Evolutionary conservation across 176 grass and related monocot species (phyloP), one percentile per base, ranked within the genome.

Genomic region (Eragrostis nindensis): DNA sequence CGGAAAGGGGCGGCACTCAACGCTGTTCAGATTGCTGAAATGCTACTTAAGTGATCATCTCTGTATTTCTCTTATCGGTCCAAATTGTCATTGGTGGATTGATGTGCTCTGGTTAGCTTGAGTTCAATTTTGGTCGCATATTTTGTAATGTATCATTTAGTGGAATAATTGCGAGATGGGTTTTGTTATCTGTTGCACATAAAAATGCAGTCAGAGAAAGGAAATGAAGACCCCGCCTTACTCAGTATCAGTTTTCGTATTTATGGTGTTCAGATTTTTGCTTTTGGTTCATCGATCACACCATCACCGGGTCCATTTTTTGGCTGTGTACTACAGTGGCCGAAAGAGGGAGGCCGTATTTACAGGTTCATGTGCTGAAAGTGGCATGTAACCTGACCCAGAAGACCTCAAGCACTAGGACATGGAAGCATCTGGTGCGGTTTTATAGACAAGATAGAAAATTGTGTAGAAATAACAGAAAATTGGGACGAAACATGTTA

Each of bases 1-100:
- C 93, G 92, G 18, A 99, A 99, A 91, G 96, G 96, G n/a, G 96
- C 96, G 17, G 96, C 96, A 32, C 86, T 99, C 64, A 99, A 99
- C 61, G 92, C 96, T 38, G 85, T 99, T 25, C 96, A 95, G 82
- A 99, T 99, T 83, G 96, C 96, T 62, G 96, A 95, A 66, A 84
- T 93, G 89, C 84, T 99, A 42, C 86, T 99, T 36, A 89, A 95
- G 82, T 90, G 67, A 90, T 53, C 24, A 1, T 7, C 18, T 27
- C 57, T 81, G 32, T 75, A 69, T 52, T 46, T 6, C 62, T 57
- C 71, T 80, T 52, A 15, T 4, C 40, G 53, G 26, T 32, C 38
- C 27, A 72, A 15, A 25, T 54, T 82, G 41, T 27, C 71, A 41
- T 61, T 82, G 41, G 2, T 52, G 42, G 65, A 74, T 30, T 40